A percentile compares a stretch with the other conserved stretches of the same genome.
Conservation (phyloP, 2,329 filamentous ascomycete species). For the Calonectria pteridis region DNA sequence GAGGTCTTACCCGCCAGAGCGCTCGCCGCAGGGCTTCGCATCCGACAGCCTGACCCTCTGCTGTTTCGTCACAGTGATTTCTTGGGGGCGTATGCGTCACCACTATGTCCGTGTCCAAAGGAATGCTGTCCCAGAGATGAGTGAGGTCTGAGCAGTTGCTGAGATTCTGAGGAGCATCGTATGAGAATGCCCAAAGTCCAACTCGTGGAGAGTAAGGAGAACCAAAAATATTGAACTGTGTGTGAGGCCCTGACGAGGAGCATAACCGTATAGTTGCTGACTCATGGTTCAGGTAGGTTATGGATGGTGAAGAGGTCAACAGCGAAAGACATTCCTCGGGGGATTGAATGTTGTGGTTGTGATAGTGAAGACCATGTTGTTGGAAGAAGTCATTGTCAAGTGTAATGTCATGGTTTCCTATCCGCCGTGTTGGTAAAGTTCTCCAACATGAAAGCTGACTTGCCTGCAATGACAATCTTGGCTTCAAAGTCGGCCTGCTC, state of each 20-base stretch:
- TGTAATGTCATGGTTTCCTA: conserved; percentile 82
- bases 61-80: conserved; percentile 67
- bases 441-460: neutral
- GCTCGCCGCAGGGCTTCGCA: conserved; percentile 70
- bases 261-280: conserved; percentile 66
- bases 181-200: conserved; percentile 77
- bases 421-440: conserved; percentile 17
- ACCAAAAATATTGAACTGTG: conserved; percentile 76
- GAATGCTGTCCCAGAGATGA: conserved; percentile 72
- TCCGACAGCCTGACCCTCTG: conserved; percentile 59
- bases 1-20: conserved; percentile 72
- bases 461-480: conserved; percentile 79
- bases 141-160: conserved; percentile 41
- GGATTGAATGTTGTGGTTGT: conserved; percentile 68
- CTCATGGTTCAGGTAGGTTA: conserved; percentile 75
- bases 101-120: conserved; percentile 72
- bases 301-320: conserved; percentile 64
- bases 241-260: conserved; percentile 66
- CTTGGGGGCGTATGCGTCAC: conserved; percentile 78
- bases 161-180: conserved; percentile 52
- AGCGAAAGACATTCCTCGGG: conserved; percentile 66
- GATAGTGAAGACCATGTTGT: conserved; percentile 65
- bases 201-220: conserved; percentile 74
- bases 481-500: conserved; percentile 75
- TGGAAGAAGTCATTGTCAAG: conserved; percentile 74